Base-by-base conservation (phyloP, 257 asterid species). In the Solanum piurae region DNA sequence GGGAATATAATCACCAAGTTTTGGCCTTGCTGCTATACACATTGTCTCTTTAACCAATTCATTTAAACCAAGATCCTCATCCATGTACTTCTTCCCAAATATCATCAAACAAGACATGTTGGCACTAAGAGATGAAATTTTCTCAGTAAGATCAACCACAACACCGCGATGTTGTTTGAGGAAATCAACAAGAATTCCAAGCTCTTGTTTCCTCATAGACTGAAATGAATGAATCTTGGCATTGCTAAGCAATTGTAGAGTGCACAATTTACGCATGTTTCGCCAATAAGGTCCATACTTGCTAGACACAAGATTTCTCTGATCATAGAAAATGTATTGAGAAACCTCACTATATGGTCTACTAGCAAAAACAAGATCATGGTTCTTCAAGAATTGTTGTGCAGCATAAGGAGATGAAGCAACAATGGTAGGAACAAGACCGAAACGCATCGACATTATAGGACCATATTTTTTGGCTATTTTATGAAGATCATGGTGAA, bases 261-360 rank as follows among this genome's bases (percentile, higher is more conserved):
- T 46, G 9, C 68, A 82, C 13, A 46, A 31, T 31, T 46, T 27
- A 31, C 86, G 44, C 86, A 87, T 79, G 21, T 62, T 77, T 14
- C 86, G 38, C 89, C 89, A 87, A 33, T 87, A 87, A 3, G 86
- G 71, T 21, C 89, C 89, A 14, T 87, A 87, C 76, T 76, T 64
- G 38, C 31, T 71, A 49, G 85, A 42, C 66, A 80, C 16, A 4
- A 80, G 27, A 52, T 80, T 52, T 80, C 40, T 82, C 36, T 82
- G 66, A 52, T 46, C 37, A 52, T 82, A 27, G 42, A 46, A 52
- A 33, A 82, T 82, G 86, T 46, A 87, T 77, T 16, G 13, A 10
- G 89, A 49, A 20, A 84, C 80, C 86, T 87, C 82, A 42, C 55
- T 20, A 11, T 58, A 52, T 7, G 89, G 86, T 8, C 89, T 60